Evolutionary conservation across 2,329 filamentous ascomycete genomes (phyloP).

Genomic region (Colletotrichum sp.): DNA sequence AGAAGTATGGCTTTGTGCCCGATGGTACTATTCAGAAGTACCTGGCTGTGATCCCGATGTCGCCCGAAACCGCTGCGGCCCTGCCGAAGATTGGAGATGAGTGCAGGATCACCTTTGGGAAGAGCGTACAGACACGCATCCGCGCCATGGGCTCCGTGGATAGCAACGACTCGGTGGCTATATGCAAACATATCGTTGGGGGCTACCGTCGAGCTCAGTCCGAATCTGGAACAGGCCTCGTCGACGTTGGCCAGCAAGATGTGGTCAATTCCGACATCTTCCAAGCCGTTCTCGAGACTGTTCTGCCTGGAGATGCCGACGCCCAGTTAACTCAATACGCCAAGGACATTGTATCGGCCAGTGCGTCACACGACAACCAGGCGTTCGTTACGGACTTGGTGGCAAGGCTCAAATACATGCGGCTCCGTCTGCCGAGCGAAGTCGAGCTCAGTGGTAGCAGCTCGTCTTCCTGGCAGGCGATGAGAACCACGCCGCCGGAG

Average conservation of each 20-base stretch:
- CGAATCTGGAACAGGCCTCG: not conserved
- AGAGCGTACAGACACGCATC: not conserved
- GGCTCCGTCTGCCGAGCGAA: not conserved
- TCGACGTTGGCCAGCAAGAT: not conserved
- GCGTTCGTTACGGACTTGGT: not conserved
- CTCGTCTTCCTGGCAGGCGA: not conserved
- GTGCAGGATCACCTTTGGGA: not conserved
- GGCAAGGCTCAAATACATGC: not conserved
- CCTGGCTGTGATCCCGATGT: not conserved
- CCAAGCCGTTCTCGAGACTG: not conserved
- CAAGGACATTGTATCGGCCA: not conserved
- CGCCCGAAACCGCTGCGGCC: not conserved
- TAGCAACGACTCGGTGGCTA: not conserved
- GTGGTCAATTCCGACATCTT: not conserved
- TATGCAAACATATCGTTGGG: not conserved
- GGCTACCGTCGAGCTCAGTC: not conserved
- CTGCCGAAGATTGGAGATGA: not conserved
- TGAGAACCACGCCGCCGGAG: not conserved
- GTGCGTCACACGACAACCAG: not conserved
- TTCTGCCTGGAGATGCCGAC: not conserved
- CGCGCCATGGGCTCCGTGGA: not conserved
- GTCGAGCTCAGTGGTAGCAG: not conserved
- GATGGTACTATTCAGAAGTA: not conserved
- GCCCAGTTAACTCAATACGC: not conserved
- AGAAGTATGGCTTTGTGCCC: not conserved